These are phyloP conservation scores for Eucalyptus urophylla DNA, from an alignment of 345 rosid genomes.

Conservation along the genomic window DNA sequence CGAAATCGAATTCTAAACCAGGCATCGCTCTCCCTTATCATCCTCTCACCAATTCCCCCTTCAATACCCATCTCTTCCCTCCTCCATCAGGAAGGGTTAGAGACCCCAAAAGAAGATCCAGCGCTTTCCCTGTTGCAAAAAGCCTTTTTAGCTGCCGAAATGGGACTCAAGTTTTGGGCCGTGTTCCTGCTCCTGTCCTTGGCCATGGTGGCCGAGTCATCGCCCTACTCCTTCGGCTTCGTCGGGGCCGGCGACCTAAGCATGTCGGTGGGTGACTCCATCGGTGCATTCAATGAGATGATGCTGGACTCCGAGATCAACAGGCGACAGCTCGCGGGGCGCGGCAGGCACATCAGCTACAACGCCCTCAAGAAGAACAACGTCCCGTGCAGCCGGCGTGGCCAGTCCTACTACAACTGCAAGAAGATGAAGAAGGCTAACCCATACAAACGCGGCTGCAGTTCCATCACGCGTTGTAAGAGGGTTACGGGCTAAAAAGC, in stretches of 20 bases:
- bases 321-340: not conserved
- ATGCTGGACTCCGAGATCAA: not conserved
- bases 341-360: constrained; percentile 25
- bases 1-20: not conserved
- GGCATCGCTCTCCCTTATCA: not conserved
- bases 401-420: constrained; percentile 46
- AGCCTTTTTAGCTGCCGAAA: not conserved
- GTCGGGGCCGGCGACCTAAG: not conserved
- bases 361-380: constrained; percentile 13
- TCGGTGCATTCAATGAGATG: not conserved
- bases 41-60: not conserved
- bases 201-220: not conserved
- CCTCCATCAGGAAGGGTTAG: not conserved
- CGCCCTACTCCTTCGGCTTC: not conserved
- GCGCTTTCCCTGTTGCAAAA: not conserved
- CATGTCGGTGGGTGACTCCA: not conserved
- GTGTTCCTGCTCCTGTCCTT: not conserved
- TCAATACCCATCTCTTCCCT: not conserved
- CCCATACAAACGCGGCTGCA: constrained; percentile 46
- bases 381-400: constrained; percentile 30
- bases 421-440: constrained; percentile 13
- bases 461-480: constrained; percentile 28
- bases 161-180: not conserved
- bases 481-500: constrained; percentile 1
- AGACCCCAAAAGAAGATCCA: not conserved